Evolutionary conservation across 352 stramenopile genomes (phyloP).

Genomic region (Globisporangium middletonii): DNA sequence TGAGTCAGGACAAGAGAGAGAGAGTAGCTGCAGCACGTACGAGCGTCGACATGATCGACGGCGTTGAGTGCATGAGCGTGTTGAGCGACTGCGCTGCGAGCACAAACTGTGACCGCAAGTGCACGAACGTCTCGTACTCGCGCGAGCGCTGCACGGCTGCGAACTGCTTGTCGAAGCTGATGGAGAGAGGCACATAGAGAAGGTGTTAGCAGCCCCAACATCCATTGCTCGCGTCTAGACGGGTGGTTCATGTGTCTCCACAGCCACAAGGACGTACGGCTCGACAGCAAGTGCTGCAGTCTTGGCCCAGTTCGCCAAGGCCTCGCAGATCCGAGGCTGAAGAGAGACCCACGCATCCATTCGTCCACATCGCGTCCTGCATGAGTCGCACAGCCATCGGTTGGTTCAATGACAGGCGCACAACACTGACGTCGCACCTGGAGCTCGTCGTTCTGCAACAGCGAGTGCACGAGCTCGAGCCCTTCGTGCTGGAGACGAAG

Average conservation of each 20-base stretch:
- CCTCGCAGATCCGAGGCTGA: constrained; percentile 22
- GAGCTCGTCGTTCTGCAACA: constrained; percentile 27
- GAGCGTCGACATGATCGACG: constrained; percentile 30
- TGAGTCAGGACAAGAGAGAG: not conserved
- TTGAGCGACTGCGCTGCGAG: constrained; percentile 38
- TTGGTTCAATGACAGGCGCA: not conserved
- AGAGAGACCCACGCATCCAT: not conserved
- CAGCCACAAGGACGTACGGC: constrained; percentile 16
- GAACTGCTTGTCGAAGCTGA: constrained; percentile 31
- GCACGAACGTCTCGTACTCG: constrained; percentile 48
- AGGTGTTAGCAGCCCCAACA: not conserved
- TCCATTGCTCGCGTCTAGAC: too few species aligned
- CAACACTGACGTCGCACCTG: constrained; percentile 20
- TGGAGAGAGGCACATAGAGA: not conserved
- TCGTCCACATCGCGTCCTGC: not conserved
- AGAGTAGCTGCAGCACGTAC: constrained; percentile 13
- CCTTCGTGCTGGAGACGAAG: constrained; percentile 52
- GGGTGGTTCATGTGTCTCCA: not conserved
- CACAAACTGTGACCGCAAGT: constrained; percentile 48
- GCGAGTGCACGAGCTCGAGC: constrained; percentile 45
- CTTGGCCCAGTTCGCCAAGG: constrained; percentile 29
- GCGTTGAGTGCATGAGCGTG: constrained; percentile 42
- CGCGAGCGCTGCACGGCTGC: constrained; percentile 26
- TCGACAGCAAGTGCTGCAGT: constrained; percentile 31
- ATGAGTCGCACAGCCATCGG: too few species aligned